phyloP scores from a whole-genome alignment of 163 green algal genomes.

The Chlorella variabilis region DNA sequence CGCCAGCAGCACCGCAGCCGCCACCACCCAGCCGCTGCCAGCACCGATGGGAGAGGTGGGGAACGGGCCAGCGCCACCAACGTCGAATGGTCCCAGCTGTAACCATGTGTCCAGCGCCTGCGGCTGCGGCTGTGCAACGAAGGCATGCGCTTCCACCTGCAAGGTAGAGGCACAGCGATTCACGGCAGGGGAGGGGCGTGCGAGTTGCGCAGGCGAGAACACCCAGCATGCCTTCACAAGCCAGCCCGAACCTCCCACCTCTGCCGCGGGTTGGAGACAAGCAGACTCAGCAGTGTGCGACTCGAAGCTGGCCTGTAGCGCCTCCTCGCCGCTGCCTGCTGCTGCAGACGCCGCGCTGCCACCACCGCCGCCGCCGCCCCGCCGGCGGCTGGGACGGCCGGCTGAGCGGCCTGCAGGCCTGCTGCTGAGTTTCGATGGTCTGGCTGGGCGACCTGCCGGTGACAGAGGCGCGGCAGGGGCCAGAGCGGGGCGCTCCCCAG shows the following conservation, averaged over 20 bases:
- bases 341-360: background rate
- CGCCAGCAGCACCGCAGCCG: constrained; percentile 41
- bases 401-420: no score
- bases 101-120: background rate
- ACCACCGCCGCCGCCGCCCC: background rate
- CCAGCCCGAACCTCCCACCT: no score
- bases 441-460: no score
- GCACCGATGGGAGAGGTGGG: background rate
- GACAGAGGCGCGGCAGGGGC: no score
- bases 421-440: no score
- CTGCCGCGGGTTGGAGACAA: background rate
- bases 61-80: background rate
- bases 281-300: background rate
- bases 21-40: constrained; percentile 39
- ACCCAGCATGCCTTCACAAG: no score
- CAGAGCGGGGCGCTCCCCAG: no score
- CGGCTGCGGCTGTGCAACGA: background rate
- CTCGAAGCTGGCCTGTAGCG: background rate
- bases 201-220: no score
- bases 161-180: no score
- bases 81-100: background rate
- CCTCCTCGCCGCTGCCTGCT: background rate
- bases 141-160: background rate
- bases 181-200: no score
- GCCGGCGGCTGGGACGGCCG: no score